A percentile compares a stretch with the other conserved stretches of the same genome.
These are phyloP conservation scores for Penicillium sp. DNA, from an alignment of 2,329 filamentous ascomycete genomes.

Conservation along the genomic window DNA sequence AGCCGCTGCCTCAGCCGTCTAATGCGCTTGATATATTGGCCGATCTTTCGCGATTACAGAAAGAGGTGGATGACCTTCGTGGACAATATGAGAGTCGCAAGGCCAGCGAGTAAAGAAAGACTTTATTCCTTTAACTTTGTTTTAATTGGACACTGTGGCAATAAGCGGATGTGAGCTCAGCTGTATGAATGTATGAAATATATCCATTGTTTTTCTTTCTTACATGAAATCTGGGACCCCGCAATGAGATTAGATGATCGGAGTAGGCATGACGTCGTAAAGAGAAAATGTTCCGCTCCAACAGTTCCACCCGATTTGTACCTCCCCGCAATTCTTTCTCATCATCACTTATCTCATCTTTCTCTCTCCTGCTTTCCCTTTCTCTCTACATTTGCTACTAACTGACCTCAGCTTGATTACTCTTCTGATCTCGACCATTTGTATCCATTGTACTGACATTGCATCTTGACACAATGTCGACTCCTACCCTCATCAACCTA, in stretches of 20 bases:
- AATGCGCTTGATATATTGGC: slow-evolving; percentile 64
- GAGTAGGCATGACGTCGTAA: slow-evolving; percentile 11
- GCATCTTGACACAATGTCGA: slow-evolving; percentile 29
- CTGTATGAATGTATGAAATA: slow-evolving; percentile 18
- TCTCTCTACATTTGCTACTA: background rate
- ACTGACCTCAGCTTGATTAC: background rate
- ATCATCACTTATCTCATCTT: background rate
- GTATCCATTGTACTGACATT: slow-evolving; percentile 1
- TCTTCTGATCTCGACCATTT: background rate
- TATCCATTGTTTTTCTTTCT: background rate
- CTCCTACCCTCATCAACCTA: slow-evolving; percentile 77
- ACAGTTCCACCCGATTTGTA: slow-evolving; percentile 1
- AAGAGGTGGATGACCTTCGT: slow-evolving; percentile 67
- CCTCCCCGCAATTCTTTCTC: slow-evolving; percentile 9
- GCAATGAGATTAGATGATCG: background rate
- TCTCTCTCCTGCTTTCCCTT: background rate
- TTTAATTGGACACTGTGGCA: background rate
- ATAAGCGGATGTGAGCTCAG: slow-evolving; percentile 10
- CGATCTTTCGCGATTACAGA: slow-evolving; percentile 69
- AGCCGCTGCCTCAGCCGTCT: slow-evolving; percentile 37
- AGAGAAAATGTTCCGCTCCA: background rate
- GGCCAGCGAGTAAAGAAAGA: slow-evolving; percentile 22
- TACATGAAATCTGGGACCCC: background rate
- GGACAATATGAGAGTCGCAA: slow-evolving; percentile 40
- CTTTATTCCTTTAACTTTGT: background rate